These are phyloP conservation scores for Collariella sp. DNA, from an alignment of 495 filamentous ascomycete genomes.

Conservation along the genomic window DNA sequence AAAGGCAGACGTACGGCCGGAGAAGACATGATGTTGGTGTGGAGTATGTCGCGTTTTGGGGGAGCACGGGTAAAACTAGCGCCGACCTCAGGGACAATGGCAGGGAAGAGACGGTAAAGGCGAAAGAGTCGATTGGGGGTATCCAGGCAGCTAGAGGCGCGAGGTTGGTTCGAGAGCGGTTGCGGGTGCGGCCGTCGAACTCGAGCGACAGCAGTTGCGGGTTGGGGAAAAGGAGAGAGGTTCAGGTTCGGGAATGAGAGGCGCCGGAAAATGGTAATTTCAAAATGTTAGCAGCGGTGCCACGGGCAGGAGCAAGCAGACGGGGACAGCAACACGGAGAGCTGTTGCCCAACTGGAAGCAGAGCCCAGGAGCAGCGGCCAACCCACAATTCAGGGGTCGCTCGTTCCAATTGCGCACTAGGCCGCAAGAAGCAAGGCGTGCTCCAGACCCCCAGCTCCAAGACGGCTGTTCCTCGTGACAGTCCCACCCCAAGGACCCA, in stretches of 20 bases:
- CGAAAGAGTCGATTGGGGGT: slow-evolving; percentile 16
- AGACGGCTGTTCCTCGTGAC: slow-evolving; percentile 2
- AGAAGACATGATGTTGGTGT: slow-evolving; percentile 29
- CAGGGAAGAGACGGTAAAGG: slow-evolving; percentile 13
- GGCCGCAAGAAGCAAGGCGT: slow-evolving; percentile 7
- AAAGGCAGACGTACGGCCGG: slow-evolving; percentile 30
- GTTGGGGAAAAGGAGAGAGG: slow-evolving; percentile 30
- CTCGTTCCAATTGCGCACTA: slow-evolving; percentile 16
- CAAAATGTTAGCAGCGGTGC: slow-evolving; percentile 33
- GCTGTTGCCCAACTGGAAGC: slow-evolving; percentile 13
- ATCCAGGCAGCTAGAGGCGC: slow-evolving; percentile 22
- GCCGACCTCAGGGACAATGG: slow-evolving; percentile 12
- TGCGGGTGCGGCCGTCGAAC: slow-evolving; percentile 10
- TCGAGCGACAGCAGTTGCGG: slow-evolving; percentile 18
- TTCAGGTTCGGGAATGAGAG: slow-evolving; percentile 18
- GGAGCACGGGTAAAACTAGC: slow-evolving; percentile 21
- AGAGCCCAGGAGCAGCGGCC: slow-evolving; percentile 12
- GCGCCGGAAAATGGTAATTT: slow-evolving; percentile 33
- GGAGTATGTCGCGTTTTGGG: slow-evolving; percentile 13
- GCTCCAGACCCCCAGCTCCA: slow-evolving; percentile 11
- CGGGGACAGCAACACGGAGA: slow-evolving; percentile 14
- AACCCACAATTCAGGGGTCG: slow-evolving; percentile 22
- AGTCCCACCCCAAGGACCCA: neutral
- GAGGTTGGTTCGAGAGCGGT: slow-evolving; percentile 1
- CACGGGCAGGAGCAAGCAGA: slow-evolving; percentile 25